Evolutionary conservation across 371 early-diverging fungal species (phyloP), one percentile per base, ranked within the genome.

Genomic region (Mucor piriformis): DNA sequence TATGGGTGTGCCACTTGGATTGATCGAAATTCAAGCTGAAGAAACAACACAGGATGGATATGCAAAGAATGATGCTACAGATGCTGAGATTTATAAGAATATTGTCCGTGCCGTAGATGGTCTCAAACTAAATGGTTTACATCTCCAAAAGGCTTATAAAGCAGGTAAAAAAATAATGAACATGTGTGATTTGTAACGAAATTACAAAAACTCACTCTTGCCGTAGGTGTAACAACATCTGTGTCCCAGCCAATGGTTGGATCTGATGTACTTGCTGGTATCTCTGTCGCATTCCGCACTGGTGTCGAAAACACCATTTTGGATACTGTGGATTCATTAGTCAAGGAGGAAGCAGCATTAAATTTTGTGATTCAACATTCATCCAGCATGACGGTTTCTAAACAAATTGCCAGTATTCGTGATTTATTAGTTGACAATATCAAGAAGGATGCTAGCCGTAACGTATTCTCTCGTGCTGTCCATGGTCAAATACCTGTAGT

Each of bases 401-500:
- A 83, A 21, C 91, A 92, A 60, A 79, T 90, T 43, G 84, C 81
- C 2, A 71, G 68, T 35, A 81, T 92, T 32, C 86, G 91, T 13
- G 63, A 75, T 8, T 50, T 74, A 0, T 58, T 88, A 5, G 27
- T 72, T 6, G 46, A 63, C 7, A 68, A 73, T 37, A 49, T 66
- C 7, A 60, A 72, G 21, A 65, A 64, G 18, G 59, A 74, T 27
- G 43, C 61, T 2, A 16, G n/a, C 1, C 40, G 40, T n/a, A 64
- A 73, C 57, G 68, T 79, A 32, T 71, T 83, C 64, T 67, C 61
- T 1, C 72, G 73, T 24, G 89, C 84, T 29, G 78, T 82, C 2
- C 69, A 65, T n/a, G 92, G 93, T 21, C 58, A 79, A 40, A 59
- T 91, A 2, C 91, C 91, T 12, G 75, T 91, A 6, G 82, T 88